phyloP scores from a whole-genome alignment of 2,329 filamentous ascomycete species.

The Neophaeococcomyces aloes region DNA sequence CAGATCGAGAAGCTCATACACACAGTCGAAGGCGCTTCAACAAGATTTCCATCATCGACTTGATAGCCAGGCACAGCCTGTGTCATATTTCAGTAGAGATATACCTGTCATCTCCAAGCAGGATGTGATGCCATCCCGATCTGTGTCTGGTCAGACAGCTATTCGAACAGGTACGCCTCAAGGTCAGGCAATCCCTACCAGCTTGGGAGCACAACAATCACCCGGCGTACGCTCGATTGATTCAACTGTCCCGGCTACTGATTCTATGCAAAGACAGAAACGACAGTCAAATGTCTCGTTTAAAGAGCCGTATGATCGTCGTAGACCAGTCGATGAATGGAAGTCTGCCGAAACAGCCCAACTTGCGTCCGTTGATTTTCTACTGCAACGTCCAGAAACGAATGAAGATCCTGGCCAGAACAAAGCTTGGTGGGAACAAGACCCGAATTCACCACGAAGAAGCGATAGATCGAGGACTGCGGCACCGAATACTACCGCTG shows the following conservation, averaged over 20 bases:
- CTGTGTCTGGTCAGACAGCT: not conserved
- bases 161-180: not conserved
- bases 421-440: conserved; percentile 69
- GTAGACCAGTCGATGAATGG: conserved; percentile 51
- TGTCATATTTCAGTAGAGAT: not conserved
- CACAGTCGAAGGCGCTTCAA: conserved; percentile 14
- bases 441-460: conserved; percentile 35
- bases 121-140: not conserved
- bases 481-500: conserved; percentile 29
- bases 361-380: conserved; percentile 48
- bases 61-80: not conserved
- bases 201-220: conserved; percentile 14
- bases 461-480: conserved; percentile 37
- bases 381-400: conserved; percentile 39
- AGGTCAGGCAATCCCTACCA: conserved; percentile 3
- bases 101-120: not conserved
- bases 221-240: conserved; percentile 9
- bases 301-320: conserved; percentile 36
- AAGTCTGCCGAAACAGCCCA: conserved; percentile 55
- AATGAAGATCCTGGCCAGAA: conserved; percentile 37
- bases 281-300: conserved; percentile 34
- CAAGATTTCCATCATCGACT: not conserved
- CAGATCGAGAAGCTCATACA: conserved; percentile 9
- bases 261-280: conserved; percentile 16
- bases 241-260: conserved; percentile 8